Conservation (phyloP, 2,329 filamentous ascomycete genomes). For the Periconia macrospinosa region DNA sequence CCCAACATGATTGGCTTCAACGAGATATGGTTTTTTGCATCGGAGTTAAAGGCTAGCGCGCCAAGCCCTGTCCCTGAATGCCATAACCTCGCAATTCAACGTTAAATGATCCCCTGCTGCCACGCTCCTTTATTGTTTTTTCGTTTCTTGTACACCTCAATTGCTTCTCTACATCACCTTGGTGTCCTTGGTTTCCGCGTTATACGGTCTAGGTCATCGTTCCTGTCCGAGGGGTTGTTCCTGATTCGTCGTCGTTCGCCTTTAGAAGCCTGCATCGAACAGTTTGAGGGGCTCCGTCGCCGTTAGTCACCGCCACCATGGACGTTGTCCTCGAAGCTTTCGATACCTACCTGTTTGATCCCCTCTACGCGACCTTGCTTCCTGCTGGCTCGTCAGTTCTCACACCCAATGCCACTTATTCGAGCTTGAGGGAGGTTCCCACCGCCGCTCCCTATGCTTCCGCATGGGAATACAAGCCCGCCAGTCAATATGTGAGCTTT, state of each 20-base stretch:
- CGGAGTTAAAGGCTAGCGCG: neutral
- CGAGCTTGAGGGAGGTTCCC: slow-evolving; percentile 47
- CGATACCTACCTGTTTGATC: slow-evolving; percentile 82
- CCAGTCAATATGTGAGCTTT: slow-evolving; percentile 70
- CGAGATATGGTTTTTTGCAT: neutral
- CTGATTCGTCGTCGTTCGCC: neutral
- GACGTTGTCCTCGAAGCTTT: slow-evolving; percentile 86
- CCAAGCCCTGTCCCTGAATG: neutral
- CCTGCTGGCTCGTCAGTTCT: slow-evolving; percentile 57
- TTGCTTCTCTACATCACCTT: neutral
- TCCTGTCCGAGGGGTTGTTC: neutral
- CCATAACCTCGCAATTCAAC: neutral
- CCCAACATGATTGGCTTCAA: neutral
- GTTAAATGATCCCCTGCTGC: neutral
- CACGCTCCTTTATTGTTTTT: neutral
- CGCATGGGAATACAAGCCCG: slow-evolving; percentile 69
- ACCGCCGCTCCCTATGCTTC: slow-evolving; percentile 30
- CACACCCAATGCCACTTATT: slow-evolving; percentile 60
- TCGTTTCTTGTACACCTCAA: neutral
- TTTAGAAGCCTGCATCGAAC: neutral
- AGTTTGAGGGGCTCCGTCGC: slow-evolving; percentile 11
- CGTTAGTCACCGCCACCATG: slow-evolving; percentile 59
- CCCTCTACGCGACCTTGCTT: slow-evolving; percentile 71
- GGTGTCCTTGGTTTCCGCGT: neutral
- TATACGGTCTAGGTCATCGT: neutral